Percentiles rank a stretch among this genome's conserved stretches.
Evolutionary conservation across 2,329 filamentous ascomycete genomes (phyloP).

Genomic region (Cytospora paraplurivora): DNA sequence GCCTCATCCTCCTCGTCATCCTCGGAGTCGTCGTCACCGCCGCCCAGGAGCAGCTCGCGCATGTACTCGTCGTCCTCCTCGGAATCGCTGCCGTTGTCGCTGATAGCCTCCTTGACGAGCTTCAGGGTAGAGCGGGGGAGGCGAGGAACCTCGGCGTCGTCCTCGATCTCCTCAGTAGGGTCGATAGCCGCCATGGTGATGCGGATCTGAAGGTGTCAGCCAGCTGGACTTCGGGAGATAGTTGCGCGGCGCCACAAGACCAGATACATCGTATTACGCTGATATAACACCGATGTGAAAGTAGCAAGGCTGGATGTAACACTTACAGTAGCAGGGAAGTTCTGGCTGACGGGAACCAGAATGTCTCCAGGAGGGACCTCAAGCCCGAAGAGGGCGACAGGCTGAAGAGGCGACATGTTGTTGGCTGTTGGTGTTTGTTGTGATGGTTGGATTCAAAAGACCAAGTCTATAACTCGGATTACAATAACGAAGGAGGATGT

Average conservation of each 20-base stretch:
- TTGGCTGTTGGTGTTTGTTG: background rate
- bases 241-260: conserved; percentile 19
- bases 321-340: conserved; percentile 84
- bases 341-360: conserved; percentile 75
- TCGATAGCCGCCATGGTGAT: conserved; percentile 99
- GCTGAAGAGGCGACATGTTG: conserved; percentile 57
- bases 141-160: conserved; percentile 61
- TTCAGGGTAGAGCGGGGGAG: conserved; percentile 84
- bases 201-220: conserved; percentile 67
- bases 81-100: conserved; percentile 59
- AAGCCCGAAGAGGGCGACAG: conserved; percentile 87
- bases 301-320: background rate
- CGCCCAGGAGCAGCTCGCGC: conserved; percentile 53
- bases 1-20: conserved; percentile 67
- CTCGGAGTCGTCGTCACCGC: conserved; percentile 52
- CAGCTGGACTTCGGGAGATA: background rate
- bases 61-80: conserved; percentile 70
- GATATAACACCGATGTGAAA: background rate
- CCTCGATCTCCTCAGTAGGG: conserved; percentile 74
- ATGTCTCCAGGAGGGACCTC: conserved; percentile 84
- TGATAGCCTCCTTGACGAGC: conserved; percentile 74
- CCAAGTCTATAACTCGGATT: background rate
- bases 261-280: background rate
- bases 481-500: background rate
- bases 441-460: conserved; percentile 9